These are phyloP conservation scores for Pezizomycotina sp. DNA, from an alignment of 2,329 filamentous ascomycete species.

Conservation along the genomic window DNA sequence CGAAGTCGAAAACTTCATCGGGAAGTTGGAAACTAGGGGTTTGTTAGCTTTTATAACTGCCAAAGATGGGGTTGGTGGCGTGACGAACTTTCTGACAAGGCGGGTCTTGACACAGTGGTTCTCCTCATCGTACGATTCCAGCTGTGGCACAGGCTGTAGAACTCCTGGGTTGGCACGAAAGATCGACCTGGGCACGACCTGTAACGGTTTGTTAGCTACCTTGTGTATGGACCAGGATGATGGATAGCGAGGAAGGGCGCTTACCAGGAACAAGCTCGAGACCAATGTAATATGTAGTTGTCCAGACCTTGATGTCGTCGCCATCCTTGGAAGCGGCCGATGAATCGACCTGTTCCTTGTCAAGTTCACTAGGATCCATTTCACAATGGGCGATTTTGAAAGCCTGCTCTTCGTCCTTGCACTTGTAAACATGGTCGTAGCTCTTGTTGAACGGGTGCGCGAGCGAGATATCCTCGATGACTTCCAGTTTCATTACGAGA, in stretches of 20 bases:
- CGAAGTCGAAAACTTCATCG: constrained; percentile 59
- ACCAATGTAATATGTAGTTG: constrained; percentile 87
- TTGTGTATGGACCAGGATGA: constrained; percentile 24
- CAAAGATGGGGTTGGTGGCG: background rate
- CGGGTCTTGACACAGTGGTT: constrained; percentile 65
- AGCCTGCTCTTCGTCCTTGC: constrained; percentile 43
- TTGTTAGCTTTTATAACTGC: constrained; percentile 17
- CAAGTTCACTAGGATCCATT: too few species aligned
- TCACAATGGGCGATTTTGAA: constrained; percentile 46
- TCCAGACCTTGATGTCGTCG: constrained; percentile 45
- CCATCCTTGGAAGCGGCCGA: constrained; percentile 26
- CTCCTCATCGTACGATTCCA: constrained; percentile 62
- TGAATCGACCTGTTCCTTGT: constrained; percentile 4
- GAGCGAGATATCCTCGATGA: constrained; percentile 60
- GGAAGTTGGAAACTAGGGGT: constrained; percentile 61
- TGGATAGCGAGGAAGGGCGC: constrained; percentile 26
- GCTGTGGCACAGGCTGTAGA: constrained; percentile 62
- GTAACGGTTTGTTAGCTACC: constrained; percentile 28
- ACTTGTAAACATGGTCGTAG: constrained; percentile 67
- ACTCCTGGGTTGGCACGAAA: constrained; percentile 66
- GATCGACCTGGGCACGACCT: constrained; percentile 36
- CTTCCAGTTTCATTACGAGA: constrained; percentile 67
- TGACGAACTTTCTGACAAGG: constrained; percentile 58
- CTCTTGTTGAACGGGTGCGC: constrained; percentile 89
- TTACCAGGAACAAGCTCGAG: constrained; percentile 61